These are phyloP conservation scores for Eremochloa ophiuroides DNA, from an alignment of 176 grass and related monocot species.

Conservation along the genomic window DNA sequence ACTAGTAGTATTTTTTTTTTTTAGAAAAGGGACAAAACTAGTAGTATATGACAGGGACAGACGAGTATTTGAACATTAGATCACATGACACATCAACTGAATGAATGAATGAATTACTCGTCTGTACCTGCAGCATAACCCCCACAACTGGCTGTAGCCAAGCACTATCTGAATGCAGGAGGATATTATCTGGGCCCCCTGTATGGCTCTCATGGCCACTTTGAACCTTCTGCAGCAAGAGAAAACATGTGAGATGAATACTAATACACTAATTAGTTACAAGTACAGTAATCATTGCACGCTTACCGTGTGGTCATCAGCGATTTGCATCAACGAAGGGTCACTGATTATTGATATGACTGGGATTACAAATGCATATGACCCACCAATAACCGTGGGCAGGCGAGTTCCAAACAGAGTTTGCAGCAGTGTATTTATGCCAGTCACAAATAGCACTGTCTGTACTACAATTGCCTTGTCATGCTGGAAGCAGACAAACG, in stretches of 20 bases:
- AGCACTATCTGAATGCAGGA: constrained; percentile 87
- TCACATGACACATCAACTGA: neutral
- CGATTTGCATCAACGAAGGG: constrained; percentile 42
- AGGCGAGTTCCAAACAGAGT: constrained; percentile 74
- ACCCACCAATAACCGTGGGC: constrained; percentile 73
- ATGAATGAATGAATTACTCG: neutral
- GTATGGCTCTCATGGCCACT: constrained; percentile 71
- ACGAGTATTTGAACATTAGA: neutral
- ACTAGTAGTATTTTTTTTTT: too few relatives aligned
- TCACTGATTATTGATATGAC: constrained; percentile 72
- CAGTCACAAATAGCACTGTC: constrained; percentile 73
- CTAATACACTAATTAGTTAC: neutral
- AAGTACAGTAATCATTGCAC: neutral
- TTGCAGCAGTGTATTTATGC: constrained; percentile 82
- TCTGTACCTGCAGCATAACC: constrained; percentile 71
- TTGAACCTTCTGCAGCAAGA: constrained; percentile 60
- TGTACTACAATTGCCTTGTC: constrained; percentile 79
- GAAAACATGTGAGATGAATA: neutral
- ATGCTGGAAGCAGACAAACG: constrained; percentile 35
- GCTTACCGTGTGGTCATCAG: constrained; percentile 60
- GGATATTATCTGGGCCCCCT: constrained; percentile 75
- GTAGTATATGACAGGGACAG: neutral
- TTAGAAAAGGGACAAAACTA: too few relatives aligned
- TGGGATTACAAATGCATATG: constrained; percentile 72
- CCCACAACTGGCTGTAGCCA: constrained; percentile 86